These are phyloP conservation scores for Bifiguratus adelaidae DNA, from an alignment of 192 early-diverging fungal genomes.

Conservation along the genomic window DNA sequence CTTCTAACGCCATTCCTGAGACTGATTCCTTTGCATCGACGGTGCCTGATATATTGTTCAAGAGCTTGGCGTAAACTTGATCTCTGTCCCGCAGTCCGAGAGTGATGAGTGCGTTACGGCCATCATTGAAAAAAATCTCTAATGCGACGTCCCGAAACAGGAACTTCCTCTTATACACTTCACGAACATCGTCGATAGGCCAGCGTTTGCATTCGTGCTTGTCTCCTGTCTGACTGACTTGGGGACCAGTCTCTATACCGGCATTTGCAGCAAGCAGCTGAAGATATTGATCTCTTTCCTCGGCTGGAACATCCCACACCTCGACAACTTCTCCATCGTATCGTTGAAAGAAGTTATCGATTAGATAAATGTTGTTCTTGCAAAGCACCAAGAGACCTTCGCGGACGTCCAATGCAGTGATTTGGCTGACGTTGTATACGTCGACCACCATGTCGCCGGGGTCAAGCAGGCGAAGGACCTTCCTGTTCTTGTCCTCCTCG, in stretches of 20 bases:
- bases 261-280: conserved; percentile 39
- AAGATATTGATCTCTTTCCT: conserved; percentile 48
- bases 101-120: conserved; percentile 64
- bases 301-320: conserved; percentile 51
- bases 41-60: conserved; percentile 35
- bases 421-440: conserved; percentile 54
- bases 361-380: conserved; percentile 60
- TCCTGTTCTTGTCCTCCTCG: conserved; percentile 62
- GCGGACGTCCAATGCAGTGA: conserved; percentile 56
- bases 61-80: conserved; percentile 47
- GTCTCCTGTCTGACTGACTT: conserved; percentile 21
- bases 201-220: conserved; percentile 35
- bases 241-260: conserved; percentile 22
- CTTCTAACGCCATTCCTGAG: conserved; percentile 25
- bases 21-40: conserved; percentile 32
- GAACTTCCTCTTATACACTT: conserved; percentile 52
- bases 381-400: conserved; percentile 58
- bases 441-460: conserved; percentile 59
- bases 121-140: conserved; percentile 73
- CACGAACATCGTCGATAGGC: conserved; percentile 47
- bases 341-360: conserved; percentile 58
- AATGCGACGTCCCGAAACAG: conserved; percentile 56
- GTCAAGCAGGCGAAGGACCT: conserved; percentile 59
- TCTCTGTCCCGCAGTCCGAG: conserved; percentile 54
- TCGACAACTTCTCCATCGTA: conserved; percentile 60